These are phyloP conservation scores for Daldinia grandis DNA, from an alignment of 495 filamentous ascomycete genomes.

Conservation along the genomic window DNA sequence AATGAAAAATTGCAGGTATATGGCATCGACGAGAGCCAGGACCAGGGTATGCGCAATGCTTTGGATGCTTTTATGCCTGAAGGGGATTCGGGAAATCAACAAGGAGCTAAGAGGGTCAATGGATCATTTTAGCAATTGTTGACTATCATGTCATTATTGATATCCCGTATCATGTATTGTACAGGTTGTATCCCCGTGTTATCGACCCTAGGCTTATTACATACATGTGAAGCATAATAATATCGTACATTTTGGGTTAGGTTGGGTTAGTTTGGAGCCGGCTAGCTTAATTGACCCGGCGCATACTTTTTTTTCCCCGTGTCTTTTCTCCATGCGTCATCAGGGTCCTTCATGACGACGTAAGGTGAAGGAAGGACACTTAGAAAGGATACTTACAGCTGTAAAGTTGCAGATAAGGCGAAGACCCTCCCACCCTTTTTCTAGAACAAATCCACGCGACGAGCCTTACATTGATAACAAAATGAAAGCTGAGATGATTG, in stretches of 20 bases:
- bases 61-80: background rate
- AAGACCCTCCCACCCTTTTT: conserved; percentile 13
- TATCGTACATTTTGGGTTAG: conserved; percentile 32
- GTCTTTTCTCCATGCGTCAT: conserved; percentile 33
- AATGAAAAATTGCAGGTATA: conserved; percentile 13
- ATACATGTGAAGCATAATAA: conserved; percentile 27
- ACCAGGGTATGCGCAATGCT: conserved; percentile 38
- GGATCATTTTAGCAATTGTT: conserved; percentile 24
- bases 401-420: conserved; percentile 20
- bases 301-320: conserved; percentile 4
- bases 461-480: background rate
- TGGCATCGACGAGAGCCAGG: conserved; percentile 14
- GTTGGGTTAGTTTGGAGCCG: conserved; percentile 15
- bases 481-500: no score
- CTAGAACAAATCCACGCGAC: conserved; percentile 34
- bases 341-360: conserved; percentile 31
- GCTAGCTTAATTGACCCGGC: conserved; percentile 3
- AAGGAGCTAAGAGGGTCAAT: conserved; percentile 34
- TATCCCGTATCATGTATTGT: no score
- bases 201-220: conserved; percentile 1
- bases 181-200: background rate
- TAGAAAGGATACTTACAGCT: conserved; percentile 8
- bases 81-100: conserved; percentile 35
- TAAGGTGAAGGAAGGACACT: background rate
- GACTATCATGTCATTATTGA: conserved; percentile 23